Evolutionary conservation across 2,329 filamentous ascomycete species (phyloP), one percentile per base, ranked within the genome.

Genomic region (Gremmenia infestans): DNA sequence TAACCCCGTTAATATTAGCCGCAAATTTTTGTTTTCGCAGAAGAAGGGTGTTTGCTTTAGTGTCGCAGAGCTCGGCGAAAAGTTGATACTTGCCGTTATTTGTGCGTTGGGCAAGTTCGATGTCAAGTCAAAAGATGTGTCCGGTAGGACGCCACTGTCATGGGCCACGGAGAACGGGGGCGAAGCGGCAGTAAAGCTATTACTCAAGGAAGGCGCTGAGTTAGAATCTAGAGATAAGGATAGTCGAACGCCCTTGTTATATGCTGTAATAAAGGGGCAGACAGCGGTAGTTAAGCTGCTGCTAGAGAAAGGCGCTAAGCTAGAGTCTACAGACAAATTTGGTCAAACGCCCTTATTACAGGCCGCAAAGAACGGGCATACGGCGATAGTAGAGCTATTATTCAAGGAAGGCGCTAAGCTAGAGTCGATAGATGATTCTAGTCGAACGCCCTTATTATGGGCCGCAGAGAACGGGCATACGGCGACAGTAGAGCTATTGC

Each of bases 81-180:
- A 60, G 49, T 23, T 55, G 22, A 7, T 62, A 0, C 17, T 58
- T 39, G 6, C n/a, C 40, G 55, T 64, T 46, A 54, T 63, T 23
- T 52, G 19, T 57, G 48, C 23, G 36, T 51, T 40, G 15, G 40
- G 47, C 4, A 53, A 56, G 11, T 19, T 60, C 32, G 54, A 62
- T 23, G 25, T 52, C 3, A 35, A 56, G 7, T 17, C 4, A 1
- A 58, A 62, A 23, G 0, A 57, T 11, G 47, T 7, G 5, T 11
- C 7, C 14, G 25, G 23, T 23, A 36, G 39, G 35, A 64, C 54
- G 22, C 53, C 62, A 32, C 60, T 66, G 14, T 60, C 47, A 66
- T 52, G 58, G 63, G 56, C 56, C 19, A 52, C 66, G 23, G 43
- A 63, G 35, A 53, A 50, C 37, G 65, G 66, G 17, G 39, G 68